Evolutionary conservation across 31 red algal species (phyloP), one percentile per base, ranked within the genome.

Genomic region (Odonthalia washingtoniensis): DNA sequence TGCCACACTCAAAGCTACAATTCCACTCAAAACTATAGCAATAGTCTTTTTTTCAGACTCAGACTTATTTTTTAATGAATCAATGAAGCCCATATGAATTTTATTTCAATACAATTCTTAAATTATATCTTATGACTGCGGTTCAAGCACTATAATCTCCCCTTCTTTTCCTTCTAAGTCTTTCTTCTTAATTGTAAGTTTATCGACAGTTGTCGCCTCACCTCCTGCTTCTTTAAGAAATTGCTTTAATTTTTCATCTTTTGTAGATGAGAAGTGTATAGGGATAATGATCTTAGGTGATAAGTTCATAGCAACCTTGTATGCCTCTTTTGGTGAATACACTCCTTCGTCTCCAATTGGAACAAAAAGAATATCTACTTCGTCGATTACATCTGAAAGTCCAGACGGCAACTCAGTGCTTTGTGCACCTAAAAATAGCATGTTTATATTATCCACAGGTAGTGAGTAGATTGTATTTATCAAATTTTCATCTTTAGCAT

Each of bases 121-220:
- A 44, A 44, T 44, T 44, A 44, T 44, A 44, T 44, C 42, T 44
- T 44, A 44, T 44, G 42, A 44, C 42, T 44, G 42, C 42, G 42
- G 42, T 44, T 44, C 42, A 44, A 44, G 42, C 42, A 67, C 64
- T 67, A 67, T 35, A 33, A 67, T 35, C 30, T 67, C 64, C 64
- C 27, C 33, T 33, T 35, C 33, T 67, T 67, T 35, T 67, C 27
- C 30, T 67, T 67, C 64, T 35, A 67, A 33, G 64, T 67, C 64
- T 67, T 67, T 67, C 64, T 67, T 67, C 64, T 67, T 67, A 35
- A 67, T 67, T 67, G 64, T 67, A 33, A 67, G 64, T 67, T 67
- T 67, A 33, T 67, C 64, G 64, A 33, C 64, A 67, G 64, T 67
- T 67, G 64, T 67, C 64, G 33, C 33, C 33, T 67, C 33, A 33